These are phyloP conservation scores for Adansonia grandidieri DNA, from an alignment of 441 rosid species.

Conservation along the genomic window DNA sequence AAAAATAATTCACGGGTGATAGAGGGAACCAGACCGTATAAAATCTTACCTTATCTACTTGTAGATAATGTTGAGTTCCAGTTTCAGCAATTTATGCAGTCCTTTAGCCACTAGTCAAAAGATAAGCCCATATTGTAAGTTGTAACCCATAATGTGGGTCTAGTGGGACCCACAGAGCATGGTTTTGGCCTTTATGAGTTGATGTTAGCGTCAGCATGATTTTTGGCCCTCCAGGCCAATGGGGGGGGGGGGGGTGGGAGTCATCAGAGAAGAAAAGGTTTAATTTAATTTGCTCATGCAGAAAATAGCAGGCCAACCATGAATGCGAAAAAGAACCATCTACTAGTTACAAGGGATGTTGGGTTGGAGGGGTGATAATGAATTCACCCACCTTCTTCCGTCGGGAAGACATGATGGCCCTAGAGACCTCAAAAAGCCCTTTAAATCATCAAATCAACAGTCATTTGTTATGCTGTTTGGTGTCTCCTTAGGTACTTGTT, in stretches of 20 bases:
- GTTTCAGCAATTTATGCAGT: not conserved
- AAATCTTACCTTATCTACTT: not conserved
- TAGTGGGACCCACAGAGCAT: conserved; percentile 6
- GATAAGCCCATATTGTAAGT: not conserved
- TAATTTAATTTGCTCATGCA: not conserved
- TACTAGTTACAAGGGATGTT: not conserved
- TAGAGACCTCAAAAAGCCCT: not conserved
- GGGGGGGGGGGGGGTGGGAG: not conserved
- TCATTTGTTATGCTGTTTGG: not conserved
- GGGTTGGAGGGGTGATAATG: not conserved
- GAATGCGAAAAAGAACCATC: not conserved
- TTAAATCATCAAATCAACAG: not conserved
- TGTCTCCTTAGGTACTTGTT: not conserved
- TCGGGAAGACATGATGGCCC: conserved; percentile 2
- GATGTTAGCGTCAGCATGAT: conserved; percentile 41
- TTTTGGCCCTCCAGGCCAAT: conserved; percentile 14
- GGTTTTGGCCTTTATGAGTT: conserved; percentile 21
- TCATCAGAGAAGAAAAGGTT: not conserved
- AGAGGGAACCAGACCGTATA: no score
- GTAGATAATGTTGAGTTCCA: not conserved
- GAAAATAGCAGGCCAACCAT: not conserved
- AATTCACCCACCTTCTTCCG: not conserved
- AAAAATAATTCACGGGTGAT: no score
- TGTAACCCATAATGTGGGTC: conserved; percentile 16
- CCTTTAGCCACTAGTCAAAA: conserved; percentile 32